These are phyloP conservation scores for Asterochloris sp. DNA, from an alignment of 139 green algal species.

Conservation along the genomic window DNA sequence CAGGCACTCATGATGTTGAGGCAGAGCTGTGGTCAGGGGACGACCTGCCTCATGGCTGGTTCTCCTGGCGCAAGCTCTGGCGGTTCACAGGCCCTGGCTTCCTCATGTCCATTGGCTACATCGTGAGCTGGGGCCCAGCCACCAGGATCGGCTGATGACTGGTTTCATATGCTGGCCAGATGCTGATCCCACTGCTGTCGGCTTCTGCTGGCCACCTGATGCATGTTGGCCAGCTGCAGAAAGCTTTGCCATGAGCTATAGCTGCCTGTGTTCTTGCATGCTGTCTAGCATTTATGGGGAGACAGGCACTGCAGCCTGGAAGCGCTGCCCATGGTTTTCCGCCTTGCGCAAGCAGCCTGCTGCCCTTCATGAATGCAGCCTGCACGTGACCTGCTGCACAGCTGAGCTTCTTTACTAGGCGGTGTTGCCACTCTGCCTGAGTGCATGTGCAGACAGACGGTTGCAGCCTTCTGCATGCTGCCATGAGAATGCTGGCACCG, in stretches of 20 bases:
- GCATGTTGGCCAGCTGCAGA: neutral
- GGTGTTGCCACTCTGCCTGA: neutral
- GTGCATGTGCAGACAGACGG: neutral
- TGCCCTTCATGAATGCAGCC: no score
- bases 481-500: no score
- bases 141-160: neutral
- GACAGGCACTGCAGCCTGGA: no score
- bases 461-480: neutral
- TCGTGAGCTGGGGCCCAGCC: constrained; percentile 40
- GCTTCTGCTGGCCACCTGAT: neutral
- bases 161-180: neutral
- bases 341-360: no score
- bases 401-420: no score
- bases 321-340: no score
- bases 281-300: no score
- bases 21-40: neutral
- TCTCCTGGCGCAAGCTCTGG: constrained; percentile 43
- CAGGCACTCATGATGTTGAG: no score
- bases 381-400: no score
- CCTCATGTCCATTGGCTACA: constrained; percentile 86
- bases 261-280: no score
- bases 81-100: constrained; percentile 67
- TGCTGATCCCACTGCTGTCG: neutral
- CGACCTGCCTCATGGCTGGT: constrained; percentile 11
- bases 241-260: no score